These are phyloP conservation scores for Solanum piurae DNA, from an alignment of 257 asterid genomes.

Conservation along the genomic window DNA sequence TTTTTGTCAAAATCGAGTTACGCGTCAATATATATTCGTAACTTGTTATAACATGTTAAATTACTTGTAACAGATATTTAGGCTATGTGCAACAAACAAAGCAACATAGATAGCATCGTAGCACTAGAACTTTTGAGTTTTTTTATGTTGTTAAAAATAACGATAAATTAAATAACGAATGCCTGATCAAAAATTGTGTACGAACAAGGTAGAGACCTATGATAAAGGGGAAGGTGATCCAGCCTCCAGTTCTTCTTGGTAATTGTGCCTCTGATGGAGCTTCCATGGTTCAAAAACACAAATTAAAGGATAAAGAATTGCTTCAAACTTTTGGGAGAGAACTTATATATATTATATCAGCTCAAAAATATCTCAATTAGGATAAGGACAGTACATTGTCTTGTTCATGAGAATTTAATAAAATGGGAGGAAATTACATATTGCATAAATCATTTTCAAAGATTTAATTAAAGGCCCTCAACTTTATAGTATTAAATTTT, in stretches of 20 bases:
- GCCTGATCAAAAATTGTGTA: neutral
- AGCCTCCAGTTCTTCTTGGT: slow-evolving; percentile 1
- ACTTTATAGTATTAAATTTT: neutral
- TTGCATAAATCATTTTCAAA: neutral
- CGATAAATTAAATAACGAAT: neutral
- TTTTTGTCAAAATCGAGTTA: neutral
- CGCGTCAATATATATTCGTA: neutral
- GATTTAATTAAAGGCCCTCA: neutral
- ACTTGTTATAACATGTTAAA: no score
- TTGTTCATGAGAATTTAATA: neutral
- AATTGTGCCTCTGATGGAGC: neutral
- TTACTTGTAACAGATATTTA: neutral
- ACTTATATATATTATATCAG: neutral
- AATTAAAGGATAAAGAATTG: neutral
- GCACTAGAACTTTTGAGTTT: neutral
- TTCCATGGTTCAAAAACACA: neutral
- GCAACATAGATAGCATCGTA: neutral
- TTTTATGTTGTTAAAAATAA: neutral
- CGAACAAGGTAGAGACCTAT: neutral
- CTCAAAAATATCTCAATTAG: neutral
- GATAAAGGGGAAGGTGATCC: slow-evolving; percentile 14
- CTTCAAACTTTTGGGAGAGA: neutral
- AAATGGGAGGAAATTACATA: neutral
- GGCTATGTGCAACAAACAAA: no score
- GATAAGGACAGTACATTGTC: neutral